Conservation (phyloP, 2,329 filamentous ascomycete species). For the Pseudogymnoascus sp. region DNA sequence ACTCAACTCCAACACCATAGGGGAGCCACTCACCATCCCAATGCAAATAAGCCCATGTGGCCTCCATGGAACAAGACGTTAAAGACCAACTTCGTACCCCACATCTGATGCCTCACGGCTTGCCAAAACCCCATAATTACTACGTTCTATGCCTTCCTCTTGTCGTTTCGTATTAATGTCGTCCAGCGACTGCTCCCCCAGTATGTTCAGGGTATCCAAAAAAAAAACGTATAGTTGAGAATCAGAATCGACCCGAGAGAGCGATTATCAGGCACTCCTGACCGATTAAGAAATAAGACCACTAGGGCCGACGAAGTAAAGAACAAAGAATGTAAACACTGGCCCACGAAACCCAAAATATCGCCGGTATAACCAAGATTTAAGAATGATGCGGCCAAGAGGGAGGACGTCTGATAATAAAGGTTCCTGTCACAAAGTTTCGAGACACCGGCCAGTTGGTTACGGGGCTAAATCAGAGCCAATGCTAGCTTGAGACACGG, state of each 20-base stretch:
- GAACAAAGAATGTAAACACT: conserved; percentile 1
- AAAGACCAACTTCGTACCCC: conserved; percentile 63
- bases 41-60: conserved; percentile 70
- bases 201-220: conserved; percentile 8
- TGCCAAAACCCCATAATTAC: conserved; percentile 23
- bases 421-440: conserved; percentile 5
- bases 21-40: conserved; percentile 59
- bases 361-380: conserved; percentile 2
- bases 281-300: conserved; percentile 11
- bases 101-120: conserved; percentile 53
- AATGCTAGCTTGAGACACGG: neutral
- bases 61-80: conserved; percentile 72
- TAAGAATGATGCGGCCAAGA: neutral
- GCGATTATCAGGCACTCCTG: neutral
- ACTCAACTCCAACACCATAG: conserved; percentile 21
- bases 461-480: neutral
- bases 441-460: neutral
- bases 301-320: conserved; percentile 13
- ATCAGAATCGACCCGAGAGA: neutral
- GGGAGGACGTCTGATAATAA: conserved; percentile 2
- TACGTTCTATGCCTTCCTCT: conserved; percentile 13
- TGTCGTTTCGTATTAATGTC: conserved; percentile 19
- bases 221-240: conserved; percentile 20
- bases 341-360: conserved; percentile 9
- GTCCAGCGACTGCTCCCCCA: conserved; percentile 24